These are phyloP conservation scores for Alternaria ethzedia DNA, from an alignment of 2,329 filamentous ascomycete genomes.

Conservation along the genomic window DNA sequence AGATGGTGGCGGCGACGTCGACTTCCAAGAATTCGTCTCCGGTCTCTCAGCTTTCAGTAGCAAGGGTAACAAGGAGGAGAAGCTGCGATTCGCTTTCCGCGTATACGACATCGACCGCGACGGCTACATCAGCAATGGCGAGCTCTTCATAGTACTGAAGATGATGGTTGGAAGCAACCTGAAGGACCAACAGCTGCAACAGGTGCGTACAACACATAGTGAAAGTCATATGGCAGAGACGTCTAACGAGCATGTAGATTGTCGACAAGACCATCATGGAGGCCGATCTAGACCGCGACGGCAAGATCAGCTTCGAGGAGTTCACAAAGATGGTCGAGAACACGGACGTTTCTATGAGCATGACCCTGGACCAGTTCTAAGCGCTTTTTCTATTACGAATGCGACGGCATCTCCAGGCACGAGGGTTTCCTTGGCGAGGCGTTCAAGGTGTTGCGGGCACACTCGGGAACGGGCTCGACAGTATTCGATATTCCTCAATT, in stretches of 20 bases:
- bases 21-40: conserved; percentile 98
- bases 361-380: conserved; percentile 66
- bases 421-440: conserved; percentile 39
- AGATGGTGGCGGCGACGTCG: conserved; percentile 95
- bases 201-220: conserved; percentile 52
- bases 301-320: conserved; percentile 99
- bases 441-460: conserved; percentile 38
- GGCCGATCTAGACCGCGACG: conserved; percentile 92
- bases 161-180: conserved; percentile 99
- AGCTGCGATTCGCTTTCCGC: conserved; percentile 96
- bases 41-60: conserved; percentile 94
- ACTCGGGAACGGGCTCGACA: conserved; percentile 24
- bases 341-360: conserved; percentile 74
- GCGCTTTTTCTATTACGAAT: conserved; percentile 16
- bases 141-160: conserved; percentile 99
- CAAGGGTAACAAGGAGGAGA: conserved; percentile 99
- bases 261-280: conserved; percentile 99
- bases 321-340: conserved; percentile 99
- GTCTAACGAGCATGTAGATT: conserved; percentile 62
- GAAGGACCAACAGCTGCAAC: conserved; percentile 98
- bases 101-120: conserved; percentile 99
- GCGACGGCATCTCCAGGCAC: conserved; percentile 24
- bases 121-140: conserved; percentile 97
- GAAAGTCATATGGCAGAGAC: background rate
- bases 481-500: conserved; percentile 38